These are phyloP conservation scores for Ceratobasidium sp. DNA, from an alignment of 1,284 basidiomycete species.

Conservation along the genomic window DNA sequence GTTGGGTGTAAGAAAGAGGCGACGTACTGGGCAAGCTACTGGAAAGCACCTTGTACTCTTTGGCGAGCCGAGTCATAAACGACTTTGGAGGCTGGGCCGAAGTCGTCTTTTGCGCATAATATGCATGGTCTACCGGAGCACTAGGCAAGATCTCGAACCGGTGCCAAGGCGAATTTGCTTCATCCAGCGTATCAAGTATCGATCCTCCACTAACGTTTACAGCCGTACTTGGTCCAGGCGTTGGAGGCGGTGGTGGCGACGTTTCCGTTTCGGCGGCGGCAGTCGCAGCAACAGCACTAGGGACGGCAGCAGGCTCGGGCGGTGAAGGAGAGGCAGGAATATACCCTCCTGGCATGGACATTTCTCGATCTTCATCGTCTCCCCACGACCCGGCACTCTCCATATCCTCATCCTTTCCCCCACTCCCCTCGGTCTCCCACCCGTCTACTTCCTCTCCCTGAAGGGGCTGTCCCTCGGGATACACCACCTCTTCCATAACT, in stretches of 20 bases:
- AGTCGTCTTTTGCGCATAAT: slow-evolving; percentile 61
- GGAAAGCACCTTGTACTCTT: slow-evolving; percentile 81
- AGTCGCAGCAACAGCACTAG: slow-evolving; percentile 39
- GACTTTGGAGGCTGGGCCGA: slow-evolving; percentile 66
- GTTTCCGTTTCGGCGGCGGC: slow-evolving; percentile 39
- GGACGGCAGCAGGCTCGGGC: not conserved
- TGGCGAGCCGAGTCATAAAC: slow-evolving; percentile 75
- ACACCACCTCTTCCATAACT: slow-evolving; percentile 35
- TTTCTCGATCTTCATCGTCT: slow-evolving; percentile 44
- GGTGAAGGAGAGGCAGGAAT: not conserved
- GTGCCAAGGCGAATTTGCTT: slow-evolving; percentile 60
- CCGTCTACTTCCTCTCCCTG: slow-evolving; percentile 49
- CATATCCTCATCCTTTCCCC: slow-evolving; percentile 39
- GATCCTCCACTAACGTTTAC: slow-evolving; percentile 40
- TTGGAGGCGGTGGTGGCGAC: not conserved
- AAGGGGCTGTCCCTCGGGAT: slow-evolving; percentile 19
- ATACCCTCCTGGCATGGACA: slow-evolving; percentile 41
- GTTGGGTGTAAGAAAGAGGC: not conserved
- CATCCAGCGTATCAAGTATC: slow-evolving; percentile 47
- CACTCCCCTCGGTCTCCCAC: slow-evolving; percentile 48
- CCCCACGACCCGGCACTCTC: slow-evolving; percentile 46
- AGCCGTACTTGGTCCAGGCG: slow-evolving; percentile 21
- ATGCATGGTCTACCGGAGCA: slow-evolving; percentile 81
- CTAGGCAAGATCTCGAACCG: slow-evolving; percentile 76
- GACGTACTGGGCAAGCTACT: slow-evolving; percentile 77